Conservation (phyloP, 1,139 yeast species). For the Saccharomyces hybrid region DNA sequence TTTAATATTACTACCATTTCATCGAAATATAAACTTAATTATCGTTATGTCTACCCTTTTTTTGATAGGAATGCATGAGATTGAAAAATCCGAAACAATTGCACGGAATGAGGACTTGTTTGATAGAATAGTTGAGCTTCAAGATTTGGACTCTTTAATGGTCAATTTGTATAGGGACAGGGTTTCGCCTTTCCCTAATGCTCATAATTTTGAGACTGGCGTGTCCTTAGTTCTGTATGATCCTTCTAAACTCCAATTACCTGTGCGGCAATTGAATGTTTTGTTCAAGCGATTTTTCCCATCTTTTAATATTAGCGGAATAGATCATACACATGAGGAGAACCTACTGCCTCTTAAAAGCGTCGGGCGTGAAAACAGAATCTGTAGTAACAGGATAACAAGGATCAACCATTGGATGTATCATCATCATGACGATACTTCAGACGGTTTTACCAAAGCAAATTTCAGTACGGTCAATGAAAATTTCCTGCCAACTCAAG, state of each 20-base stretch:
- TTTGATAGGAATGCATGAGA: conserved; percentile 7
- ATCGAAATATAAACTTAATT: neutral
- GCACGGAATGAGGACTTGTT: conserved; percentile 1
- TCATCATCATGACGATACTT: conserved; percentile 8
- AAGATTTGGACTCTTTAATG: conserved; percentile 9
- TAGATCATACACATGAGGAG: conserved; percentile 8
- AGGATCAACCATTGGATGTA: conserved; percentile 28
- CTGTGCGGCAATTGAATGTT: conserved; percentile 12
- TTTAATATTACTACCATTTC: neutral
- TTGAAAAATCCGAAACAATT: neutral
- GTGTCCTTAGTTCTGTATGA: conserved; percentile 12
- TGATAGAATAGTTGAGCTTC: conserved; percentile 8
- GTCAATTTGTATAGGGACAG: conserved; percentile 13
- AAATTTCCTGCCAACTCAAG: neutral
- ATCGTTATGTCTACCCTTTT: conserved; percentile 13
- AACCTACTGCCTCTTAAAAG: conserved; percentile 3
- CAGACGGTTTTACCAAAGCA: neutral
- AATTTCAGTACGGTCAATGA: neutral
- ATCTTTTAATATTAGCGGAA: conserved; percentile 16
- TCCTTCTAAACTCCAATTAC: neutral
- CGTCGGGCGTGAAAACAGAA: conserved; percentile 6
- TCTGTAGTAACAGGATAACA: conserved; percentile 13
- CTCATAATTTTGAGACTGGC: conserved; percentile 15
- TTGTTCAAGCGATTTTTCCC: conserved; percentile 18
- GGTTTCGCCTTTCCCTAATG: conserved; percentile 10